Conservation (phyloP, 495 filamentous ascomycete genomes). For the Podospora pseudoanserina region DNA sequence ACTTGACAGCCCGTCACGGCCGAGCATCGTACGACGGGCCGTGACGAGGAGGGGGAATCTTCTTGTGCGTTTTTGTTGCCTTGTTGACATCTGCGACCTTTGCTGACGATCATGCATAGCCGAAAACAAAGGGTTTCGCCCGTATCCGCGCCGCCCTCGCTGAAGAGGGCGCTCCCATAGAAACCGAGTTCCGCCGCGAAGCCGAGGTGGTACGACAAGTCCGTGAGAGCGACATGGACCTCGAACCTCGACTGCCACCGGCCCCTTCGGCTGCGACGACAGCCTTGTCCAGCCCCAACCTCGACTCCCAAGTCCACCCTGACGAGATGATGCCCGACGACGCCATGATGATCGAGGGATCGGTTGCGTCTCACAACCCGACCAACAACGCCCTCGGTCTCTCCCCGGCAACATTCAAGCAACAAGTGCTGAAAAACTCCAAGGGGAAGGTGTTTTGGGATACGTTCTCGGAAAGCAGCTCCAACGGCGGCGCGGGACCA, state of each 20-base stretch:
- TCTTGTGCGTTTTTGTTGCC: constrained; percentile 56
- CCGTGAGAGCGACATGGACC: constrained; percentile 64
- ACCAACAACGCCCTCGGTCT: constrained; percentile 37
- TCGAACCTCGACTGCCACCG: constrained; percentile 38
- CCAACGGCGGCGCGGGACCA: constrained; percentile 27
- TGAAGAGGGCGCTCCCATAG: constrained; percentile 82
- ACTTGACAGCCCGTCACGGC: constrained; percentile 39
- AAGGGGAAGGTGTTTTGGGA: constrained; percentile 79
- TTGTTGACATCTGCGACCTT: neutral
- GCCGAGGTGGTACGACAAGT: constrained; percentile 93
- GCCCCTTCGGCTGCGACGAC: constrained; percentile 45
- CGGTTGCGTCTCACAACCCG: constrained; percentile 4
- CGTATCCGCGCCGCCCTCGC: constrained; percentile 83
- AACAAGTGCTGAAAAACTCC: constrained; percentile 66
- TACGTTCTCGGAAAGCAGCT: constrained; percentile 55
- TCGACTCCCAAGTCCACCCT: constrained; percentile 45
- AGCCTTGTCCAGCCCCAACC: constrained; percentile 50
- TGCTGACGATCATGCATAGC: constrained; percentile 42
- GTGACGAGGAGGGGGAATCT: constrained; percentile 87
- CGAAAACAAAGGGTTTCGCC: constrained; percentile 92
- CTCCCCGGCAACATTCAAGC: constrained; percentile 64
- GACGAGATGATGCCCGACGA: constrained; percentile 57
- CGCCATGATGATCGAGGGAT: constrained; percentile 55
- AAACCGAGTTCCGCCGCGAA: constrained; percentile 85
- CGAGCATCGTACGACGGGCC: constrained; percentile 59